Evolutionary conservation across 2,329 filamentous ascomycete genomes (phyloP).

Genomic region (Colletotrichum coccodes): DNA sequence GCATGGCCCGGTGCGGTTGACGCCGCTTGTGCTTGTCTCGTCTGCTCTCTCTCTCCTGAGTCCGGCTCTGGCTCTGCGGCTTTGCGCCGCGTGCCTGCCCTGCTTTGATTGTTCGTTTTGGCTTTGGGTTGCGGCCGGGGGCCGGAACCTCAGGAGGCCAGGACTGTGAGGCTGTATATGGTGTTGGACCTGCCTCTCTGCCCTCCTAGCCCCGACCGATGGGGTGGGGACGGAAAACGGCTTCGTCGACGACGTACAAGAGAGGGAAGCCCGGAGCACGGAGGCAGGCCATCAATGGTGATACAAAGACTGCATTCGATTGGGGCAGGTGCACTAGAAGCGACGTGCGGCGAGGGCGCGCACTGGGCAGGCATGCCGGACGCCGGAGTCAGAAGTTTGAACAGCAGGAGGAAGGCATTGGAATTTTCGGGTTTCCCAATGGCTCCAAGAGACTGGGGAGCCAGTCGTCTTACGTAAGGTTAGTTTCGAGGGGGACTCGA

Average conservation of each 20-base stretch:
- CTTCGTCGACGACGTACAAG: constrained; percentile 5
- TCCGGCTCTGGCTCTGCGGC: background rate
- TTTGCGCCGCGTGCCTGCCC: constrained; percentile 1
- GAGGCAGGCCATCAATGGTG: constrained; percentile 14
- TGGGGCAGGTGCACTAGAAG: constrained; percentile 7
- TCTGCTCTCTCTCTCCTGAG: background rate
- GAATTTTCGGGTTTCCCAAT: constrained; percentile 12
- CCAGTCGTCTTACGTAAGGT: constrained; percentile 24
- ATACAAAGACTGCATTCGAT: constrained; percentile 18
- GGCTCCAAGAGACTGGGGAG: constrained; percentile 15
- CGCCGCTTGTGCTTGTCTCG: constrained; percentile 3
- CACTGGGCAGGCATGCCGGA: background rate
- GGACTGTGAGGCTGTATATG: background rate
- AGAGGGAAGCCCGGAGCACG: constrained; percentile 3
- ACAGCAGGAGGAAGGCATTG: constrained; percentile 9
- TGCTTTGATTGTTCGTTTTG: constrained; percentile 19
- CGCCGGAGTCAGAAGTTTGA: constrained; percentile 8
- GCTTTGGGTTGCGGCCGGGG: background rate
- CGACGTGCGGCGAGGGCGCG: constrained; percentile 3
- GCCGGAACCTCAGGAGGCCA: background rate
- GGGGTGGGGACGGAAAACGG: constrained; percentile 4
- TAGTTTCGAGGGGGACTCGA: background rate
- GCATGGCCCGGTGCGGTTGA: background rate
- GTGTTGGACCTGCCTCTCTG: background rate
- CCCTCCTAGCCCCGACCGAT: background rate